Percentiles rank a stretch among this genome's conserved stretches.
These are phyloP conservation scores for Hypoxylon cercidicola DNA, from an alignment of 495 filamentous ascomycete genomes.

Conservation along the genomic window DNA sequence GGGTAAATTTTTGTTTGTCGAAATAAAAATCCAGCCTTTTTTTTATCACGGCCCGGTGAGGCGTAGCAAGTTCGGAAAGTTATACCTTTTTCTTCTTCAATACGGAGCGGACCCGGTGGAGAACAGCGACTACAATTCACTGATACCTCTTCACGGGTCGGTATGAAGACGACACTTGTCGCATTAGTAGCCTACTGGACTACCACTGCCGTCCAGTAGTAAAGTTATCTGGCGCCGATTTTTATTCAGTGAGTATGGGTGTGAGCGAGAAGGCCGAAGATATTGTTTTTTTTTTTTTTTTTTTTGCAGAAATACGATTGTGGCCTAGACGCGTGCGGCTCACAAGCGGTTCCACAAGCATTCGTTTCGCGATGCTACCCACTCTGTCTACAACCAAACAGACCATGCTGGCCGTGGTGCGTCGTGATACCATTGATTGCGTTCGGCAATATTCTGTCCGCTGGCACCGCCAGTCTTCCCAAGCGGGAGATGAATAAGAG, in stretches of 20 bases:
- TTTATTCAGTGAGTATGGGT: slow-evolving; percentile 7
- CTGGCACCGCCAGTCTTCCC: slow-evolving; percentile 25
- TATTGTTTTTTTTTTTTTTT: too few species aligned
- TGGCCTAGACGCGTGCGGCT: neutral
- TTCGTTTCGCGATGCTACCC: slow-evolving; percentile 1
- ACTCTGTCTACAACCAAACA: slow-evolving; percentile 7
- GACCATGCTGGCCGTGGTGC: slow-evolving; percentile 12
- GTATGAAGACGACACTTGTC: slow-evolving; percentile 3
- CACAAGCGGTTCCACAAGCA: slow-evolving; percentile 4
- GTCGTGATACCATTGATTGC: slow-evolving; percentile 29
- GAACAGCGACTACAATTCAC: neutral
- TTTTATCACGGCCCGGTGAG: slow-evolving; percentile 4
- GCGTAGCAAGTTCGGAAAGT: neutral
- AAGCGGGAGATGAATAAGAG: slow-evolving; percentile 28
- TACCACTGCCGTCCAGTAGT: neutral
- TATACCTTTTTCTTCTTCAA: neutral
- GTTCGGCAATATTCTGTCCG: slow-evolving; percentile 32
- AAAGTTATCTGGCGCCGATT: slow-evolving; percentile 12
- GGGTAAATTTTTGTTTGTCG: slow-evolving; percentile 8
- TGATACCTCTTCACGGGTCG: slow-evolving; percentile 6
- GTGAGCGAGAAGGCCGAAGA: neutral
- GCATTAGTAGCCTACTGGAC: neutral
- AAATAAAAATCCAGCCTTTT: slow-evolving; percentile 1
- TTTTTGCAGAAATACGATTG: slow-evolving; percentile 6
- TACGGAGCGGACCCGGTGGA: neutral